phyloP scores from a whole-genome alignment of 257 asterid genomes.

The Jaltomata sinuosa region DNA sequence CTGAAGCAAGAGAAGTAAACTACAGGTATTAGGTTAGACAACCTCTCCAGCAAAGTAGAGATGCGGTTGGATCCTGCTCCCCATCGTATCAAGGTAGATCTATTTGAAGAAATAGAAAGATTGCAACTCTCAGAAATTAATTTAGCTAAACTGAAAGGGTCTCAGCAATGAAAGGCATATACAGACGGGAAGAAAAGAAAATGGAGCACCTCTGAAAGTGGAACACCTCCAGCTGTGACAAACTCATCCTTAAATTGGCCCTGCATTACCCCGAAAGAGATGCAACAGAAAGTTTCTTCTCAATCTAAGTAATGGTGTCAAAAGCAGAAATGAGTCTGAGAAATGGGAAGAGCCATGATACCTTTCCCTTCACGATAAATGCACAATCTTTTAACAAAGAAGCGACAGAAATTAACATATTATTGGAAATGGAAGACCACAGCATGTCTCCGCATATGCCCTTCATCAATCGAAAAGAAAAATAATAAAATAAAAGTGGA shows the following conservation, averaged over 20 bases:
- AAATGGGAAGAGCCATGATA: conserved; percentile 13
- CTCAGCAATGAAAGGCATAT: neutral
- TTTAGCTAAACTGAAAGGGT: neutral
- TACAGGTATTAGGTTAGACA: neutral
- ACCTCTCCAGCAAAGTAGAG: conserved; percentile 97
- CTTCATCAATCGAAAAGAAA: conserved; percentile 19
- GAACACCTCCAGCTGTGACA: conserved; percentile 96
- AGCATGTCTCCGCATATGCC: conserved; percentile 47
- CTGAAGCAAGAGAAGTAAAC: neutral
- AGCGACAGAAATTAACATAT: conserved; percentile 38
- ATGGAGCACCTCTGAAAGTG: conserved; percentile 78
- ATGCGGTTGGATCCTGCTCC: conserved; percentile 54
- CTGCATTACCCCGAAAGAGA: conserved; percentile 23
- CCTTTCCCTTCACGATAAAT: conserved; percentile 77
- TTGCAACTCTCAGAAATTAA: neutral
- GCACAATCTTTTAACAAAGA: conserved; percentile 51
- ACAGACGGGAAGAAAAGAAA: neutral
- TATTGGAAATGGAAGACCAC: conserved; percentile 84
- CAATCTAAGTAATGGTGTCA: neutral
- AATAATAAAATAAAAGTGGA: conserved; percentile 6
- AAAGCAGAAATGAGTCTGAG: neutral
- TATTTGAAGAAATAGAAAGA: conserved; percentile 16
- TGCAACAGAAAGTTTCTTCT: neutral
- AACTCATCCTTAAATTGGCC: conserved; percentile 98
- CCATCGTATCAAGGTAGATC: conserved; percentile 72